Evolutionary conservation across 768 basidiomycete genomes (phyloP).

Genomic region (Polyporus arcularius): DNA sequence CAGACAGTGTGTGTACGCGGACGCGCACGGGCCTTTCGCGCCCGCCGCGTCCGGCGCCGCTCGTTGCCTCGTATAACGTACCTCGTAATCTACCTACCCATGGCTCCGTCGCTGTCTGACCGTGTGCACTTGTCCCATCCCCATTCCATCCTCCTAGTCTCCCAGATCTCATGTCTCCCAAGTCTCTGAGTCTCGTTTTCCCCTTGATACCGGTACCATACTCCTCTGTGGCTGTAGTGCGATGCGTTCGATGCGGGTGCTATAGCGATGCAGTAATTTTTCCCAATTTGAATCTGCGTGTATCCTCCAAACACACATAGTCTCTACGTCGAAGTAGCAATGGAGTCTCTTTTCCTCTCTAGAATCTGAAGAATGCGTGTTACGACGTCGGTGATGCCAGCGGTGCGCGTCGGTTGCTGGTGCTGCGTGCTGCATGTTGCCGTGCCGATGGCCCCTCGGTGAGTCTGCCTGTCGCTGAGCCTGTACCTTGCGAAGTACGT

Average conservation of each 20-base stretch:
- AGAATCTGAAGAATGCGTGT: no score
- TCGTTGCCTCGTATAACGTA: constrained; percentile 11
- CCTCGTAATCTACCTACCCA: neutral
- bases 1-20: neutral
- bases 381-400: no score
- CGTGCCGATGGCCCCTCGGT: no score
- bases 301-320: constrained; percentile 14
- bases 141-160: constrained; percentile 1
- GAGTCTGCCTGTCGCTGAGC: no score
- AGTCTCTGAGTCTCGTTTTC: neutral
- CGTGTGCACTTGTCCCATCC: neutral
- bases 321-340: constrained; percentile 12
- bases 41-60: constrained; percentile 11
- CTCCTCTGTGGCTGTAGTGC: constrained; percentile 15
- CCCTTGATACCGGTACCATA: constrained; percentile 26
- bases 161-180: neutral
- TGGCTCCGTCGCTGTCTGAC: no score
- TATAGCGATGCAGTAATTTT: constrained; percentile 23
- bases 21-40: neutral
- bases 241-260: constrained; percentile 14
- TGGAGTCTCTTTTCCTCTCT: constrained; percentile 14
- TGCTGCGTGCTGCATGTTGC: no score
- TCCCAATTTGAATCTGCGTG: constrained; percentile 6
- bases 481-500: no score
- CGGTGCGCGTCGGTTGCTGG: no score